phyloP scores from a whole-genome alignment of 371 early-diverging fungal species.

The Mortierella sp. region DNA sequence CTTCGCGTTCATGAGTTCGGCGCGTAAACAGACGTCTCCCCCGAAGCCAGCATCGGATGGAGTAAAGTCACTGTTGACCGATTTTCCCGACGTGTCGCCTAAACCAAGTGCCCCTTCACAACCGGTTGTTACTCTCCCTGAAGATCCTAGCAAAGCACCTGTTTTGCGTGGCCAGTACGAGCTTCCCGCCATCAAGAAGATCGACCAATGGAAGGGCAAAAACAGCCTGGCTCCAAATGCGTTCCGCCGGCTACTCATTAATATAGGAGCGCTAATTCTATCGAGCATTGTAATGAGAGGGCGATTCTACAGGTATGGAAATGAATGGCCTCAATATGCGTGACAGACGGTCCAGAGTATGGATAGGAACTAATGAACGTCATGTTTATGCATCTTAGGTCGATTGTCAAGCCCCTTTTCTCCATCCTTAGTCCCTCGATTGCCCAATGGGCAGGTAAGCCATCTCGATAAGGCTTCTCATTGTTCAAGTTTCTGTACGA shows the following conservation, averaged over 20 bases:
- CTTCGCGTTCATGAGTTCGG: conserved; percentile 30
- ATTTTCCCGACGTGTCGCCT: conserved; percentile 23
- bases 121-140: conserved; percentile 22
- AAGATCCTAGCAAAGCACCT: conserved; percentile 35
- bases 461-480: too few relatives aligned
- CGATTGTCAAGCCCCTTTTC: conserved; percentile 12
- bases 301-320: conserved; percentile 27
- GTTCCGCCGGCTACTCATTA: conserved; percentile 36
- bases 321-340: neutral
- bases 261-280: conserved; percentile 18
- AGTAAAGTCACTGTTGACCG: conserved; percentile 23
- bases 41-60: conserved; percentile 8
- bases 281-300: conserved; percentile 16
- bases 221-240: conserved; percentile 37
- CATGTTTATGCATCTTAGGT: conserved; percentile 4
- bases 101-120: conserved; percentile 3
- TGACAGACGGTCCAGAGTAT: neutral
- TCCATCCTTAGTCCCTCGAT: conserved; percentile 7
- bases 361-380: neutral
- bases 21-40: conserved; percentile 16
- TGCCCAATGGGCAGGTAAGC: conserved; percentile 30
- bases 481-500: too few relatives aligned
- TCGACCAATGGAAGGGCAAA: conserved; percentile 46
- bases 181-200: conserved; percentile 39
- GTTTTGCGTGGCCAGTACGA: conserved; percentile 40